Percentiles rank a stretch among this genome's conserved stretches.
Conservation (phyloP, 805 yeast species). For the Saccharomyces kudriavzevii region DNA sequence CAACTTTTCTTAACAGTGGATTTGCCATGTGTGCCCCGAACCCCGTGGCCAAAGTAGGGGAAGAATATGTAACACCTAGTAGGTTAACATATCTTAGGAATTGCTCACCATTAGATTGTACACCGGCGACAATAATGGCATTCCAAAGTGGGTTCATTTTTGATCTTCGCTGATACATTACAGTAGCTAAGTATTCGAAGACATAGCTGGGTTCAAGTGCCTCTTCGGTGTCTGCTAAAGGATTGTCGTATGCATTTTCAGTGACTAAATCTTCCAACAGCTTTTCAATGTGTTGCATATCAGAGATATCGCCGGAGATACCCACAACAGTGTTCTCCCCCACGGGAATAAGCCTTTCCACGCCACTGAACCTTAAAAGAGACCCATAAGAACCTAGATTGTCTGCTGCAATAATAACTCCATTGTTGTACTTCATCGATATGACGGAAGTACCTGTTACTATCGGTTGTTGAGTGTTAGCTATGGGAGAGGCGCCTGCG, state of each 20-base stretch:
- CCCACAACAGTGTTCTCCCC: conserved; percentile 88
- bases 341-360: conserved; percentile 77
- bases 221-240: conserved; percentile 40
- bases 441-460: conserved; percentile 95
- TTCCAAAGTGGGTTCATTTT: conserved; percentile 98
- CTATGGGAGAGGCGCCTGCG: conserved; percentile 58
- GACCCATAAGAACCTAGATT: conserved; percentile 91
- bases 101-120: conserved; percentile 54
- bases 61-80: conserved; percentile 80
- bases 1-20: conserved; percentile 80
- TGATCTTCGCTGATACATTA: conserved; percentile 78
- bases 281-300: conserved; percentile 75
- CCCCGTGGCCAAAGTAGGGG: conserved; percentile 91
- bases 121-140: conserved; percentile 84
- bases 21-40: conserved; percentile 92
- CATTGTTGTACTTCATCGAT: conserved; percentile 82
- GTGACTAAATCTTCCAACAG: conserved; percentile 69
- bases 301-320: conserved; percentile 88
- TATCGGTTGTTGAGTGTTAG: conserved; percentile 89
- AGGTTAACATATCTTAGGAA: conserved; percentile 82
- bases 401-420: conserved; percentile 92
- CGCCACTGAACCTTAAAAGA: conserved; percentile 72
- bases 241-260: conserved; percentile 68
- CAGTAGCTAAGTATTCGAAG: conserved; percentile 77
- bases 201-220: conserved; percentile 75